Percentiles rank a stretch among this genome's conserved stretches.
Conservation (phyloP, 345 rosid species). For the Schrenkiella parvula region DNA sequence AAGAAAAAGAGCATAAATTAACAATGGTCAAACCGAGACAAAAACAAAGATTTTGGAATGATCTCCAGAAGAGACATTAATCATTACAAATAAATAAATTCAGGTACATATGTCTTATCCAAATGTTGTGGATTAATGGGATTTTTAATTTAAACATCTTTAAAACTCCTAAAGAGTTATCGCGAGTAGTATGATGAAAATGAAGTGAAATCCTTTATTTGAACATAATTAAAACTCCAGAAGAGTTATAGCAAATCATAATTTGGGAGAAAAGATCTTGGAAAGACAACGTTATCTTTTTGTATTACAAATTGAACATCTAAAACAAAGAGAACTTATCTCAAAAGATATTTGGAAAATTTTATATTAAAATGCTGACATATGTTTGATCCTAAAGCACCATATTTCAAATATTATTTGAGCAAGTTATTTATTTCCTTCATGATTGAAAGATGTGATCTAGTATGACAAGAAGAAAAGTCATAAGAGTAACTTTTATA, state of each 20-base stretch:
- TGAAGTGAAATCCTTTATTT: not conserved
- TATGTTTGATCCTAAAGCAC: not conserved
- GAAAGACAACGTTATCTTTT: not conserved
- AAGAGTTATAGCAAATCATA: not conserved
- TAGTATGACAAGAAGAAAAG: not conserved
- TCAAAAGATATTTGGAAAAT: not conserved
- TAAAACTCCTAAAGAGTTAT: too few species aligned
- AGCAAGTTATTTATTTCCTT: not conserved
- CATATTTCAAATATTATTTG: not conserved
- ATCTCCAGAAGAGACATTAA: not conserved
- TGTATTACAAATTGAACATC: not conserved
- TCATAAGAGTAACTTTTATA: not conserved
- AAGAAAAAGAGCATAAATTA: not conserved
- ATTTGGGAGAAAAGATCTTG: not conserved
- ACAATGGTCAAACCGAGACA: not conserved
- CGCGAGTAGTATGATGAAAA: too few species aligned
- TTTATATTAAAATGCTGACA: not conserved
- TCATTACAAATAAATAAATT: not conserved
- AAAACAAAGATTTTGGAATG: not conserved
- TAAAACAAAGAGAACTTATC: not conserved
- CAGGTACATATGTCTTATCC: too few species aligned
- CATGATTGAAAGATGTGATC: not conserved
- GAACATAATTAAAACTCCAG: not conserved
- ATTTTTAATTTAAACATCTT: too few species aligned
- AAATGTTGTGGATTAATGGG: too few species aligned